Evolutionary conservation across 768 basidiomycete species (phyloP), one percentile per base, ranked within the genome.

Genomic region (Gloeophyllum trabeum): DNA sequence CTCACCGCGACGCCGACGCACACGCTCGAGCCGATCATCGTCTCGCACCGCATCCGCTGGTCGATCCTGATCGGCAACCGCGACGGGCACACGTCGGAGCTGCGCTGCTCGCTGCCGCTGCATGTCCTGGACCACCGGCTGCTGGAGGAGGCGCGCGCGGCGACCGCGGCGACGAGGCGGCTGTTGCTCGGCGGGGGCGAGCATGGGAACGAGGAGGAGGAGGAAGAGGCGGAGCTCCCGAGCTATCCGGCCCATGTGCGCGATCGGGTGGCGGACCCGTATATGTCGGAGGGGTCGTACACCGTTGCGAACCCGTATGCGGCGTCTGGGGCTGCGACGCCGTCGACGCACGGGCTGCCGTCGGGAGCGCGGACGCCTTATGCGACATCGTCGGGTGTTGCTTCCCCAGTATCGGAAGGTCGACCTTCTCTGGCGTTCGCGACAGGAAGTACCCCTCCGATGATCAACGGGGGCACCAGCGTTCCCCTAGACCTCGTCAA

Each of bases 101-200:
- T 98, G n/a, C 79, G 92, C 13, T 97, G 94, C 59, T 91, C 91
- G 1, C 70, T 97, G 4, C 94, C 94, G 0, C 61, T 98, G 24
- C 77, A 87, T 54, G 70, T 98, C 38, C 79, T 97, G 19, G 81
- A 92, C 49, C 56, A 72, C 45, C 67, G 74, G 10, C 63, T 94
- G 1, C 67, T 86, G 13, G 69, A 79, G 12, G 92, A 96, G 56
- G 83, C 89, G 1, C 70, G 80, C 25, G 66, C 71, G 1, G 71
- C 78, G 20, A 83, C 89, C 3, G 67, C 79, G n/a, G 67, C 69
- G 4, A 89, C 90, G 0, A 76, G 92, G 16, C 76, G 83, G 6
- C 64, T 90, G 5, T 69, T 92, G 21, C 72, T 79, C 40, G 56
- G 65, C 44, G 50, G 62, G 10, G 50, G 54, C 36, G 36, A 21